Base-by-base conservation (phyloP, 257 asterid genomes). In the Marsdenia floribunda region DNA sequence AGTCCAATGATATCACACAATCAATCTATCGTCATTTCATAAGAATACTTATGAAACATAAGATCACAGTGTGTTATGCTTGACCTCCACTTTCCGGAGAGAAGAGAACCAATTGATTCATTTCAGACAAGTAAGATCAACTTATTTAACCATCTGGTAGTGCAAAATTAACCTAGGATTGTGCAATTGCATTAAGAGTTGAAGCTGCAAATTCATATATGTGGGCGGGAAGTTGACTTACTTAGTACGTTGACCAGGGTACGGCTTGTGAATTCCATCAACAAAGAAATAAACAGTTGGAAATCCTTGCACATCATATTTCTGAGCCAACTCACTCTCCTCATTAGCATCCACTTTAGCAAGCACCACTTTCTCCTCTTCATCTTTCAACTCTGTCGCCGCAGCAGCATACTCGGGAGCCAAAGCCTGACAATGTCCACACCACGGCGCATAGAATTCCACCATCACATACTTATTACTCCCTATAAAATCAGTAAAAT, bases 341-440 rank as follows among this genome's bases (percentile, higher is more conserved):
- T 78, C 92, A 49, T 93, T 81, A 19, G 96, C 99, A 77, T 94
- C 99, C 63, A 94, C 98, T 86, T 92, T 94, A 4, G 96, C 97
- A 50, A 94, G 89, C 83, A 79, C 84, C 84, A 90, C 98, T 72
- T 82, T 75, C 79, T 80, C 87, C 70, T 79, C 81, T 81, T 76
- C 85, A 65, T 68, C 85, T 80, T 84, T 85, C 76, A 94, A 81
- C 84, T 81, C 96, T 19, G 97, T 90, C n/a, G 99, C 99, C 15
- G 97, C 99, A 29, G 96, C 97, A 3, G 99, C 99, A 63, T 88
- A 94, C 85, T 94, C 99, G 83, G 97, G 99, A 49, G 96, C 88
- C 77, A 94, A 83, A 35, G 87, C 75, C 87, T 88, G 82, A 81
- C 99, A 94, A 76, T 94, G 99, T 4, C 98, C 97, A 73, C 99